These are phyloP conservation scores for Ulmus americana DNA, from an alignment of 331 rosid genomes.

Conservation along the genomic window DNA sequence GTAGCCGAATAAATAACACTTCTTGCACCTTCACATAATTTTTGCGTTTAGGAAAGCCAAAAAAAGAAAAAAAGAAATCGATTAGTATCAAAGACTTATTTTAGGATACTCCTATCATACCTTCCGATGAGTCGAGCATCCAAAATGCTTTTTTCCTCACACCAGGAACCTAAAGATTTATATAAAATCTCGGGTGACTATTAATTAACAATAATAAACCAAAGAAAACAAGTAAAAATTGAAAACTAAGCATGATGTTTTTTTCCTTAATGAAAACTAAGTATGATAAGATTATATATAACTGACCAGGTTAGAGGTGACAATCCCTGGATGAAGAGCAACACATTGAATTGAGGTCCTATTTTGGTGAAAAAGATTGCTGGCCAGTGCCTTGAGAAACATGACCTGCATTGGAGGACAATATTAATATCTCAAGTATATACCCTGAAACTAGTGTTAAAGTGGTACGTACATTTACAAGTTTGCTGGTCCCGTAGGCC, in stretches of 20 bases:
- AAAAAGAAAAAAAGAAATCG: too few relatives aligned
- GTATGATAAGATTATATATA: not conserved
- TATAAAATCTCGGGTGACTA: not conserved
- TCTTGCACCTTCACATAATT: not conserved
- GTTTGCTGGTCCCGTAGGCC: too few relatives aligned
- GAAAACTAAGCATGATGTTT: too few relatives aligned
- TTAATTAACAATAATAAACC: not conserved
- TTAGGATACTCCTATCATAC: not conserved
- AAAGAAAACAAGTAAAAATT: not conserved
- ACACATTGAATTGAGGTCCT: conserved; percentile 1
- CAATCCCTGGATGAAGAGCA: conserved; percentile 8
- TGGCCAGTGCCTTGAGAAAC: not conserved
- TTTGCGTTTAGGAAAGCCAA: too few relatives aligned
- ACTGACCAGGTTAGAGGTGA: not conserved
- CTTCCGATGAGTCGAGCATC: not conserved
- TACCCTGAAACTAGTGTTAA: too few relatives aligned
- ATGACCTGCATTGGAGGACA: too few relatives aligned
- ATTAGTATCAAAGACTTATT: not conserved
- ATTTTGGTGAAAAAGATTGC: not conserved
- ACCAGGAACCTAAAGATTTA: not conserved
- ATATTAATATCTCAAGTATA: too few relatives aligned
- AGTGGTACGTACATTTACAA: too few relatives aligned
- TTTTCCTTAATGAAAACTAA: too few relatives aligned
- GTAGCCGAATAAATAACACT: too few relatives aligned
- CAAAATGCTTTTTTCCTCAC: not conserved